Conservation (phyloP, 192 early-diverging fungal species). For the Pilobolus umbonatus region DNA sequence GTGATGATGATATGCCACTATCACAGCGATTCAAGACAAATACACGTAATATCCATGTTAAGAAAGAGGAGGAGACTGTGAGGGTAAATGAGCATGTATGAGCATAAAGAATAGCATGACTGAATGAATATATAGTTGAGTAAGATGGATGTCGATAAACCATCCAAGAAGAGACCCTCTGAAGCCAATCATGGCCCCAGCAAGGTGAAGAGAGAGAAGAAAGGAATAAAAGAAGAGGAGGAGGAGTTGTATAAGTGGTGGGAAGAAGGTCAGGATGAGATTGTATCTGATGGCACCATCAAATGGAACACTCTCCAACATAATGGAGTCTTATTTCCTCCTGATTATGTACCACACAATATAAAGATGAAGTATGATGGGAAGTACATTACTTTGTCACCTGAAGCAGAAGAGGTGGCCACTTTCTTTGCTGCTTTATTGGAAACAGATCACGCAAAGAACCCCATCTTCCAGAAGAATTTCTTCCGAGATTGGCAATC, state of each 20-base stretch:
- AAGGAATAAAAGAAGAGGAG: slow-evolving; percentile 41
- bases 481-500: slow-evolving; percentile 88
- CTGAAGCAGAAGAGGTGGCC: slow-evolving; percentile 91
- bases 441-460: slow-evolving; percentile 78
- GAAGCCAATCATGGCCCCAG: slow-evolving; percentile 12
- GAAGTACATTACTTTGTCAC: slow-evolving; percentile 54
- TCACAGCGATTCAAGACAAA: neutral
- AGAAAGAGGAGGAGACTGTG: neutral
- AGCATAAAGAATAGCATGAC: too few species aligned
- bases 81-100: neutral
- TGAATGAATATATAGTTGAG: too few species aligned
- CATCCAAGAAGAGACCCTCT: neutral
- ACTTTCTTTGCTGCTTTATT: slow-evolving; percentile 88
- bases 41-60: neutral
- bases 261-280: slow-evolving; percentile 47
- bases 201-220: slow-evolving; percentile 20
- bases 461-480: slow-evolving; percentile 82
- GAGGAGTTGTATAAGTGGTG: slow-evolving; percentile 73
- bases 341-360: slow-evolving; percentile 84
- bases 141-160: slow-evolving; percentile 4
- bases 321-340: slow-evolving; percentile 86
- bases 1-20: neutral
- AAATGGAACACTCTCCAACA: slow-evolving; percentile 91
- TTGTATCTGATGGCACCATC: slow-evolving; percentile 42
- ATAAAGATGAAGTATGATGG: slow-evolving; percentile 87